A percentile compares a stretch with the other conserved stretches of the same genome.
Conservation (phyloP, 2,329 filamentous ascomycete species). For the Aspergillus calidoustus region DNA sequence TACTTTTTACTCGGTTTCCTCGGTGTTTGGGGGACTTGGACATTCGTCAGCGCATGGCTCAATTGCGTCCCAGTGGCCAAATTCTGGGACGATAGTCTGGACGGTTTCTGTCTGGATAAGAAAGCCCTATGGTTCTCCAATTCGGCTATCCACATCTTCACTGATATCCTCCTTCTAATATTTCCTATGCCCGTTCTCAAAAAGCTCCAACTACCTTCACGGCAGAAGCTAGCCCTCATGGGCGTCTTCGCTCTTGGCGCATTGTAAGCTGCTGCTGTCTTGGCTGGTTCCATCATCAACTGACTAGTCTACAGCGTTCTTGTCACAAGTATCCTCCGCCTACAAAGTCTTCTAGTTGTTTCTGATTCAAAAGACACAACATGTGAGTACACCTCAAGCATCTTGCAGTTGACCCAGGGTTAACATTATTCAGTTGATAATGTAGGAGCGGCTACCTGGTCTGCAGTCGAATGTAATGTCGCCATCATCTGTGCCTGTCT, state of each 20-base stretch:
- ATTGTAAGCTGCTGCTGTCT: slow-evolving; percentile 40
- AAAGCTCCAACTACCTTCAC: slow-evolving; percentile 43
- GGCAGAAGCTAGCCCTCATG: slow-evolving; percentile 47
- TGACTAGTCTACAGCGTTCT: slow-evolving; percentile 36
- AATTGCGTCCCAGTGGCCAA: slow-evolving; percentile 36
- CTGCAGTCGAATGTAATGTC: slow-evolving; percentile 47
- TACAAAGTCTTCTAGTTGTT: slow-evolving; percentile 35
- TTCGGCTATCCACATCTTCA: slow-evolving; percentile 47
- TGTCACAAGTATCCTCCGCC: slow-evolving; percentile 45
- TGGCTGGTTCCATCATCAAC: background rate
- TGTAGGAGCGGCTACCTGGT: slow-evolving; percentile 49
- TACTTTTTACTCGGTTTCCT: slow-evolving; percentile 39
- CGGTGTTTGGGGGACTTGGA: slow-evolving; percentile 38
- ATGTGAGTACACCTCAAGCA: slow-evolving; percentile 25
- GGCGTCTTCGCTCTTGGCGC: slow-evolving; percentile 48
- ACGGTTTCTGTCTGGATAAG: slow-evolving; percentile 44
- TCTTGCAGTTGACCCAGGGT: background rate
- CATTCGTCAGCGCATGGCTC: slow-evolving; percentile 36
- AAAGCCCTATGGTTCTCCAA: slow-evolving; percentile 50
- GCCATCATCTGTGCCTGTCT: slow-evolving; percentile 49
- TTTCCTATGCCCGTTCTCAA: slow-evolving; percentile 49
- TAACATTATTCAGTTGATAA: slow-evolving; percentile 32
- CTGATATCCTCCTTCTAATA: slow-evolving; percentile 47
- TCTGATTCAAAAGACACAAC: slow-evolving; percentile 35
- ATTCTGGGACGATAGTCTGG: slow-evolving; percentile 33